Percentiles rank a stretch among this genome's conserved stretches.
phyloP scores from a whole-genome alignment of 345 rosid genomes.

The Arabidopsis arenosa region DNA sequence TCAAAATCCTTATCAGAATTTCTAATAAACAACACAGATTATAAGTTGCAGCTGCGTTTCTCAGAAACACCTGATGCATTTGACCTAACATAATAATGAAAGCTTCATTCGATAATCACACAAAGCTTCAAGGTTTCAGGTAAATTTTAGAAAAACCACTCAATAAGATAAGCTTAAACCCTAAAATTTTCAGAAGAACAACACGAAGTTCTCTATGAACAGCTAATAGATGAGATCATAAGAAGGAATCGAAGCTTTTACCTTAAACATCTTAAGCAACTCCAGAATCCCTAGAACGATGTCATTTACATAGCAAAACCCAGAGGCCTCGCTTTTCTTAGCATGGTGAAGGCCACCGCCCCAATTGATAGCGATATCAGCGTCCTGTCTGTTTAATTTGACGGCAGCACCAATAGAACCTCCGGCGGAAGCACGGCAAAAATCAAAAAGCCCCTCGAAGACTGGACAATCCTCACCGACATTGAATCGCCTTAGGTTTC shows the following conservation, averaged over 20 bases:
- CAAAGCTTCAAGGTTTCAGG: not conserved
- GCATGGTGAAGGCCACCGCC: conserved; percentile 99
- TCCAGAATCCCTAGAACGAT: conserved; percentile 94
- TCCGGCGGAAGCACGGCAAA: conserved; percentile 96
- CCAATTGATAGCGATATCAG: conserved; percentile 97
- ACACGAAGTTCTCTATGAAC: not conserved
- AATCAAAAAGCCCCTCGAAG: conserved; percentile 82
- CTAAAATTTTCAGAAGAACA: not conserved
- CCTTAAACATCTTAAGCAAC: conserved; percentile 93
- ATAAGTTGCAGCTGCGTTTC: not conserved
- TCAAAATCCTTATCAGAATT: not conserved
- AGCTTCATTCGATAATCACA: conserved; percentile 5
- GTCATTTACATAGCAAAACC: conserved; percentile 96
- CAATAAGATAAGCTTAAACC: conserved; percentile 23
- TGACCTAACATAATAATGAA: conserved; percentile 12
- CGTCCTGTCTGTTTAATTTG: conserved; percentile 79
- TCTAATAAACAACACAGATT: not conserved
- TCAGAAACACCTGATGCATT: conserved; percentile 6
- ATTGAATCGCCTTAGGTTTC: conserved; percentile 78
- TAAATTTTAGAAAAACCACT: not conserved
- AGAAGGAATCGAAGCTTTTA: conserved; percentile 38
- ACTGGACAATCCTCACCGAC: conserved; percentile 96
- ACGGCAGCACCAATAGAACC: conserved; percentile 98
- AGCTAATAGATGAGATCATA: conserved; percentile 2
- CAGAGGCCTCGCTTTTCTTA: conserved; percentile 97